Percentiles rank a stretch among this genome's conserved stretches.
Conservation (phyloP, 225 moss, liverwort and hornwort species). For the Polytrichum formosum region DNA sequence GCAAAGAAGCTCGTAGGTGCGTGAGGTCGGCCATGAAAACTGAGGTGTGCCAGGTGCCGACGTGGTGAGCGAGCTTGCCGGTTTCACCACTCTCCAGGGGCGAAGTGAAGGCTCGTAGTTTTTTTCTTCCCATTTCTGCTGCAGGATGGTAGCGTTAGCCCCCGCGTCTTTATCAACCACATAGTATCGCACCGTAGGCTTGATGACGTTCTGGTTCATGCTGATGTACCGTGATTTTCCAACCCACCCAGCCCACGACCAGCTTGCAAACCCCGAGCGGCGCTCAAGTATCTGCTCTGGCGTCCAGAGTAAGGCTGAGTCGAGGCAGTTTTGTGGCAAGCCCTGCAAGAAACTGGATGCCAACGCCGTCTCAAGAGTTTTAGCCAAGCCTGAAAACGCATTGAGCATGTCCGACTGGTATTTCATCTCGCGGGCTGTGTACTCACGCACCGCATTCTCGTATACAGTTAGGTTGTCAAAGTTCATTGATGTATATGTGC, state of each 20-base stretch:
- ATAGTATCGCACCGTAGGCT: slow-evolving; percentile 2
- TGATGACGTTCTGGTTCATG: slow-evolving; percentile 11
- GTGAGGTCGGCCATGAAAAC: not conserved
- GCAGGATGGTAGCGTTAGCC: not conserved
- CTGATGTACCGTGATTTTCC: slow-evolving; percentile 16
- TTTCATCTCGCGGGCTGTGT: slow-evolving; percentile 6
- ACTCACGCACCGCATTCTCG: slow-evolving; percentile 12
- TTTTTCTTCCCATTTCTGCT: slow-evolving; percentile 10
- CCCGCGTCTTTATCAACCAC: too few relatives aligned
- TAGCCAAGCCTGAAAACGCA: slow-evolving; percentile 11
- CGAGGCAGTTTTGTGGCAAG: slow-evolving; percentile 13
- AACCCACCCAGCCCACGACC: slow-evolving; percentile 17
- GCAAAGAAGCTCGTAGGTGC: not conserved
- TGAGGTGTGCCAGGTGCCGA: not conserved
- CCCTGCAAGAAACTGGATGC: slow-evolving; percentile 6
- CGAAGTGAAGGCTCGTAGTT: slow-evolving; percentile 4
- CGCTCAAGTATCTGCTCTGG: slow-evolving; percentile 8
- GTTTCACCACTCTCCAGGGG: slow-evolving; percentile 14
- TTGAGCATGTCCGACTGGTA: not conserved
- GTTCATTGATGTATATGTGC: too few relatives aligned
- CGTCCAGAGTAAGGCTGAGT: slow-evolving; percentile 12
- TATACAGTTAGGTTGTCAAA: too few relatives aligned
- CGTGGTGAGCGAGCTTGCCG: not conserved
- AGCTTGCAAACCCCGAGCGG: slow-evolving; percentile 14
- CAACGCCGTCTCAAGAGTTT: slow-evolving; percentile 6